Evolutionary conservation across 257 asterid genomes (phyloP).

Genomic region (Nicotiana paniculata): DNA sequence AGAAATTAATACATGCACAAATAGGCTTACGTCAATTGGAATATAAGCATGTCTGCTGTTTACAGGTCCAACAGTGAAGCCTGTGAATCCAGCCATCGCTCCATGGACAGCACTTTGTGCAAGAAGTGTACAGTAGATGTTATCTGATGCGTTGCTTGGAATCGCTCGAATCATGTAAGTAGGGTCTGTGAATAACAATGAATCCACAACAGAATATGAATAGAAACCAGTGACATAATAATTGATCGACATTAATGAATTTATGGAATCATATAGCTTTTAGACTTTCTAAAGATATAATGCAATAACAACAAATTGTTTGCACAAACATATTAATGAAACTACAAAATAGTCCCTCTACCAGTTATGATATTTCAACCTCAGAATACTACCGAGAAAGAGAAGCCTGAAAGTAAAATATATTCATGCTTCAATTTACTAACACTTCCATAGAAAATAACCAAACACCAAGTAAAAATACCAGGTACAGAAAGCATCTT

Average conservation of each 20-base stretch:
- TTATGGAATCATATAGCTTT: background rate
- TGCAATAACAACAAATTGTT: background rate
- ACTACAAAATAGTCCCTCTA: background rate
- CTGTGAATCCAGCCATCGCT: slow-evolving; percentile 96
- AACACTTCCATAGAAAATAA: background rate
- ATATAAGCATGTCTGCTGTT: slow-evolving; percentile 85
- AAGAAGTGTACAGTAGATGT: slow-evolving; percentile 94
- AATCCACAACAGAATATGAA: background rate
- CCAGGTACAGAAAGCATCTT: background rate
- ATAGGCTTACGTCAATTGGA: slow-evolving; percentile 68
- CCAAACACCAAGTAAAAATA: background rate
- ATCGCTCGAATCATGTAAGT: slow-evolving; percentile 96
- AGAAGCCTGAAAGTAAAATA: background rate
- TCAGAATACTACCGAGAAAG: background rate
- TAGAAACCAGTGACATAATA: background rate
- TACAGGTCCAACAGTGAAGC: slow-evolving; percentile 94
- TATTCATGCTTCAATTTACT: background rate
- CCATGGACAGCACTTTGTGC: slow-evolving; percentile 96
- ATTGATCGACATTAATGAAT: background rate
- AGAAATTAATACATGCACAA: background rate
- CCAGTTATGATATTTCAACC: background rate
- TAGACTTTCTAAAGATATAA: background rate
- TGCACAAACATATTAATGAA: background rate
- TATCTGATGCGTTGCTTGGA: slow-evolving; percentile 95
- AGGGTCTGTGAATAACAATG: slow-evolving; percentile 57